A percentile compares a stretch with the other conserved stretches of the same genome.
Conservation (phyloP, 768 basidiomycete genomes). For the Russula foetens region DNA sequence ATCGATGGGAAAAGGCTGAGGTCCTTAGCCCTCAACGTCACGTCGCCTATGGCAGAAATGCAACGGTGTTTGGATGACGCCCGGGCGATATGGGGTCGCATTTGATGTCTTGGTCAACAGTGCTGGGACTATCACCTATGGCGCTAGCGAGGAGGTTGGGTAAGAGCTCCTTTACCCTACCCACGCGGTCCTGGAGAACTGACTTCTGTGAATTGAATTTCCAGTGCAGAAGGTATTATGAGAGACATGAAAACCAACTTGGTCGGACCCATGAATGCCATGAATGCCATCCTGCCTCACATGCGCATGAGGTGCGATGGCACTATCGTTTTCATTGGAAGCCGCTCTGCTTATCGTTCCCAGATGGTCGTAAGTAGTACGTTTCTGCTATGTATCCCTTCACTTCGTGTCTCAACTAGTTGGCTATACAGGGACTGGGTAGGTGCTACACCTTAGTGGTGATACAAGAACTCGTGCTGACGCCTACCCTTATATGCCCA, state of each 20-base stretch:
- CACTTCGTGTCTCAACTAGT: not conserved
- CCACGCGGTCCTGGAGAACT: not conserved
- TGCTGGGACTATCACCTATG: slow-evolving; percentile 2
- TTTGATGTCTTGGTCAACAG: slow-evolving; percentile 15
- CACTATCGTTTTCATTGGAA: slow-evolving; percentile 32
- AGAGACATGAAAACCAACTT: slow-evolving; percentile 31
- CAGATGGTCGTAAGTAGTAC: not conserved
- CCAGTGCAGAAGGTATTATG: slow-evolving; percentile 4
- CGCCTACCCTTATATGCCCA: not conserved
- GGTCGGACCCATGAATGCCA: slow-evolving; percentile 38
- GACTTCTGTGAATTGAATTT: too few species aligned
- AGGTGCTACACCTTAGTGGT: not conserved
- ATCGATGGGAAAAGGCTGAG: not conserved
- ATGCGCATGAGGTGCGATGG: slow-evolving; percentile 31
- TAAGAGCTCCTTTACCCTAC: not conserved
- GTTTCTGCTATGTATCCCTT: not conserved
- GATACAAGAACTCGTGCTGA: not conserved
- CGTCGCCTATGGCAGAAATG: slow-evolving; percentile 1
- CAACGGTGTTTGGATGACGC: not conserved
- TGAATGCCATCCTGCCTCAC: slow-evolving; percentile 37
- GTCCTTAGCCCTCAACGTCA: slow-evolving; percentile 3
- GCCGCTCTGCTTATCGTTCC: slow-evolving; percentile 26
- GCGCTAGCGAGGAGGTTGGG: slow-evolving; percentile 8
- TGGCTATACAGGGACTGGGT: not conserved
- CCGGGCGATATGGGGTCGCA: slow-evolving; percentile 6